Percentiles rank a stretch among this genome's conserved stretches.
These are phyloP conservation scores for Saturnispora galanensis DNA, from an alignment of 805 yeast genomes.

Conservation along the genomic window DNA sequence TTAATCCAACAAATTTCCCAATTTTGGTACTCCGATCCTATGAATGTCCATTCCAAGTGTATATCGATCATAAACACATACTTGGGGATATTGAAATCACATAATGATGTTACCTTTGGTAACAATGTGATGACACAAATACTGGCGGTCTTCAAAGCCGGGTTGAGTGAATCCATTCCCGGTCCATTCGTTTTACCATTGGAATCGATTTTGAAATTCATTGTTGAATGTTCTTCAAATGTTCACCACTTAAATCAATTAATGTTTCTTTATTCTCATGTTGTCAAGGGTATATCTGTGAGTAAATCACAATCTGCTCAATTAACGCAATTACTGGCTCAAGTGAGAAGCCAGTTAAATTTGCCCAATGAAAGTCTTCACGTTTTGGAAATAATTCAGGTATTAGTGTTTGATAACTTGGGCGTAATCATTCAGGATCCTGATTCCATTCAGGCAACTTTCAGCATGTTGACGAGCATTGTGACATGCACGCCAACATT, in stretches of 20 bases:
- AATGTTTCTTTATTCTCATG: conserved; percentile 29
- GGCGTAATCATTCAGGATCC: conserved; percentile 38
- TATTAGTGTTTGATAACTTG: conserved; percentile 30
- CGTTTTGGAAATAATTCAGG: conserved; percentile 27
- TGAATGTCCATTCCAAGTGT: conserved; percentile 33
- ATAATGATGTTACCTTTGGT: not conserved
- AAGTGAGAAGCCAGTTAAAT: not conserved
- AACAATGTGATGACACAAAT: conserved; percentile 47
- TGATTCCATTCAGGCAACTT: conserved; percentile 43
- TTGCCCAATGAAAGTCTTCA: conserved; percentile 13
- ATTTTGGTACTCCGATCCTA: conserved; percentile 30
- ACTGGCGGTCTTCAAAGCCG: conserved; percentile 51
- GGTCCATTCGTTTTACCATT: conserved; percentile 58
- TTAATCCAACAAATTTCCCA: not conserved
- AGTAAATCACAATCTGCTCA: conserved; percentile 3
- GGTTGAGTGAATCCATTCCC: conserved; percentile 49
- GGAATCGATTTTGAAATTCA: conserved; percentile 32
- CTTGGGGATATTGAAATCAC: conserved; percentile 28
- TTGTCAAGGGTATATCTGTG: conserved; percentile 24
- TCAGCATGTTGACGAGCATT: conserved; percentile 33
- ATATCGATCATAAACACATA: conserved; percentile 33
- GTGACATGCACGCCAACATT: conserved; percentile 20
- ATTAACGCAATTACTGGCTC: not conserved
- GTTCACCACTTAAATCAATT: conserved; percentile 8
- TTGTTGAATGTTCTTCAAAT: conserved; percentile 29